phyloP scores from a whole-genome alignment of 108 stramenopile species.

The Mayamaea pseudoterrestris region DNA sequence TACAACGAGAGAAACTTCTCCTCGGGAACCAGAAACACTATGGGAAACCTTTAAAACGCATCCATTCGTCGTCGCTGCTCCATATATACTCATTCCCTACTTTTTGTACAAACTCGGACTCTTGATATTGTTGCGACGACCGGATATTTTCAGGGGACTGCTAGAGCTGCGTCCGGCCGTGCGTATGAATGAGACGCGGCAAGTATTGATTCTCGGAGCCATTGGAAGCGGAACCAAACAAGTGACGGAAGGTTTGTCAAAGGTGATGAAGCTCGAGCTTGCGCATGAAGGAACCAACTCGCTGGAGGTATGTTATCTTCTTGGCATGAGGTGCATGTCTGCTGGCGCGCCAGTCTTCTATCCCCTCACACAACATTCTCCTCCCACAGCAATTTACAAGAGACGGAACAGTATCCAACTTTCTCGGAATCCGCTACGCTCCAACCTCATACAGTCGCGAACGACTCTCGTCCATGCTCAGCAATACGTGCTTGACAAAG shows the following conservation, averaged over 20 bases:
- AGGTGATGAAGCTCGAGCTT: slow-evolving; percentile 16
- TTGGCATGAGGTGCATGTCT: too few species aligned
- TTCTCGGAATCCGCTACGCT: slow-evolving; percentile 25
- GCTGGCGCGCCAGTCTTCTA: background rate
- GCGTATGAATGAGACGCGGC: slow-evolving; percentile 21
- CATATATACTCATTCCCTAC: slow-evolving; percentile 21
- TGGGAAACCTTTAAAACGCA: slow-evolving; percentile 2
- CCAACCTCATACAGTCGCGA: slow-evolving; percentile 1
- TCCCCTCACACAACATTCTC: background rate
- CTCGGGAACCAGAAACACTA: too few species aligned
- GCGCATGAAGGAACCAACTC: slow-evolving; percentile 25
- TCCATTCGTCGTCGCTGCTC: background rate
- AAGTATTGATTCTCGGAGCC: slow-evolving; percentile 47
- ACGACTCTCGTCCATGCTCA: background rate
- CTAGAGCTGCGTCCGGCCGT: slow-evolving; percentile 30
- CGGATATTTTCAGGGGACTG: slow-evolving; percentile 10
- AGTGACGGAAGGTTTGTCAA: slow-evolving; percentile 8
- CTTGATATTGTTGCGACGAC: slow-evolving; percentile 34
- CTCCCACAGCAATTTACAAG: slow-evolving; percentile 24
- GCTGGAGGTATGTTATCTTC: too few species aligned
- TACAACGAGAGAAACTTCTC: too few species aligned
- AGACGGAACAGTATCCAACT: slow-evolving; percentile 35
- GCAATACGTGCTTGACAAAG: slow-evolving; percentile 10
- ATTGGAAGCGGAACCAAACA: slow-evolving; percentile 23
- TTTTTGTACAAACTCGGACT: slow-evolving; percentile 16